Conservation (phyloP, 2,329 filamentous ascomycete genomes). For the Colletotrichum filicis region DNA sequence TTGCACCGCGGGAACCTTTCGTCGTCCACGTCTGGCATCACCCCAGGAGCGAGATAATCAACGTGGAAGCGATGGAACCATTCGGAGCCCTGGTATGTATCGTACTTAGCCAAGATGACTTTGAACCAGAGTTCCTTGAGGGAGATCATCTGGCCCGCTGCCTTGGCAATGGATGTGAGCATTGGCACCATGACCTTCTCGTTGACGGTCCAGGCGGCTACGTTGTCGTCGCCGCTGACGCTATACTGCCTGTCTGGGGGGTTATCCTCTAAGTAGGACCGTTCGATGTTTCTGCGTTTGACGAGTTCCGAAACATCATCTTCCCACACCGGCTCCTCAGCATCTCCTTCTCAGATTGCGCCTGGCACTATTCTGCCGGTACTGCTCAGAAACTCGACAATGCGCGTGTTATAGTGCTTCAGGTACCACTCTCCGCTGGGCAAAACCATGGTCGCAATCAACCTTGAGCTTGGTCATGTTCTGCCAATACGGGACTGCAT, state of each 20-base stretch:
- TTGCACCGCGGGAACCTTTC: not conserved
- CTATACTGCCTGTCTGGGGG: not conserved
- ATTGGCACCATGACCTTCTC: not conserved
- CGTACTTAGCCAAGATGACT: too few relatives aligned
- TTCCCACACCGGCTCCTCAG: not conserved
- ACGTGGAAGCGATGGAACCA: not conserved
- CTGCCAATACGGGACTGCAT: not conserved
- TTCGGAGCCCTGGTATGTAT: not conserved
- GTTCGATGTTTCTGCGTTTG: too few relatives aligned
- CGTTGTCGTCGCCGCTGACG: not conserved
- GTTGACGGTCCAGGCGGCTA: not conserved
- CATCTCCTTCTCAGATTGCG: not conserved
- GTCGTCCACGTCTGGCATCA: not conserved
- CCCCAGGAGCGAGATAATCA: not conserved
- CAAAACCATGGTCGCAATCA: not conserved
- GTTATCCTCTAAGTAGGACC: not conserved
- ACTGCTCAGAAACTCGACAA: too few relatives aligned
- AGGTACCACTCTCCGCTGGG: not conserved
- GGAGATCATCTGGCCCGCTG: not conserved
- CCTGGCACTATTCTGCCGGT: too few relatives aligned
- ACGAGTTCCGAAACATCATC: too few relatives aligned
- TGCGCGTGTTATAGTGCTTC: not conserved
- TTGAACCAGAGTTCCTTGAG: not conserved
- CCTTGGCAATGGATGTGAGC: not conserved
- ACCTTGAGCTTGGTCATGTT: not conserved